Evolutionary conservation across 805 yeast genomes (phyloP), one percentile per base, ranked within the genome.

Genomic region (Wickerhamiella kurtzmanii): DNA sequence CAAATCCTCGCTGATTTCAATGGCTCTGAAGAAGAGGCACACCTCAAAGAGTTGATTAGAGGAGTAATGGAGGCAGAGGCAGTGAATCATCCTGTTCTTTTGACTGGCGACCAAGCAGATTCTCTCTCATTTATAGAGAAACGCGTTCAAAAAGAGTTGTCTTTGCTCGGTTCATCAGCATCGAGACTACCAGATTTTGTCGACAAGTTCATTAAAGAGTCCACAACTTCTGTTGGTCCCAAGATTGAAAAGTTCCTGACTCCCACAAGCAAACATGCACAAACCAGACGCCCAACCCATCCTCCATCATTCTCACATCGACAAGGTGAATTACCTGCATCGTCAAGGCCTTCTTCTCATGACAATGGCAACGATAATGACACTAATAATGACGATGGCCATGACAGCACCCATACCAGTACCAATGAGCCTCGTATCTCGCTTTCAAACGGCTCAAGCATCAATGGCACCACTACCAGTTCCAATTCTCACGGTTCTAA

Each of bases 101-200:
- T 19, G 18, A 6, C 8, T 18, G 25, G 25, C 5, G n/a, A 17
- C 15, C 25, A 15, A 5, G 9, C 5, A 11, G 25, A 38, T 11
- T 8, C 25, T 4, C 20, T 15, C 5, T 22, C 41, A 17, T 38
- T 38, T 38, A 22, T 38, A 9, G 16, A 21, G 25, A 38, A 38
- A 18, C 41, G 41, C 22, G 41, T 38, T 8, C 20, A 17, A 9
- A 17, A 18, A 16, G 41, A 38, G n/a, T 15, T 38, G 16, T 38
- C 41, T 6, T 18, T 38, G 22, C n/a, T 38, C 8, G 18, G 41
- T 17, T 13, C 25, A 8, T 18, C 41, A 38, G 41, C 8, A 9
- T 19, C 41, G 9, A 38, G n/a, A n/a, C 22, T 38, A 6, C 41
- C 41, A 11, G 41, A 13, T 18, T 38, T 38, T 38, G 41, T 38